Evolutionary conservation across 345 rosid species (phyloP).

Genomic region (Viola odorata): DNA sequence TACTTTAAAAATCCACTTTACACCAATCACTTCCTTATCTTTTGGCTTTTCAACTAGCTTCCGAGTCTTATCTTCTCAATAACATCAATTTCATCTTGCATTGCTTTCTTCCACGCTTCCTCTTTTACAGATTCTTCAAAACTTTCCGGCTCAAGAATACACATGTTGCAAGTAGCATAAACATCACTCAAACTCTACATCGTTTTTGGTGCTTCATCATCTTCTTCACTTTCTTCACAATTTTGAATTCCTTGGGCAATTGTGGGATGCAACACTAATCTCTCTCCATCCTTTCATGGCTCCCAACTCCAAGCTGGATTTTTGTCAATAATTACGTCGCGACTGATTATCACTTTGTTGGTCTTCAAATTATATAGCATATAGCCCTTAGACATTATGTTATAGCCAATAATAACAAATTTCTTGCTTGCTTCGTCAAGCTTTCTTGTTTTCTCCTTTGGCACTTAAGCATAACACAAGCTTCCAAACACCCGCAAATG

Average conservation of each 20-base stretch:
- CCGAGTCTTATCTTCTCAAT: not conserved
- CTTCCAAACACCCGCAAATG: not conserved
- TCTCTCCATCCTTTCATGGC: not conserved
- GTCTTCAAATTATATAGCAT: not conserved
- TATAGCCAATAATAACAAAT: not conserved
- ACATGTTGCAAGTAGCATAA: no score
- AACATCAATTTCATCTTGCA: not conserved
- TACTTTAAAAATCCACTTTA: not conserved
- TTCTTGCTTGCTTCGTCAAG: not conserved
- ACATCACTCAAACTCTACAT: no score
- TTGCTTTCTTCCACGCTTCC: not conserved
- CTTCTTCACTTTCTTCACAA: no score
- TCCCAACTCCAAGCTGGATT: not conserved
- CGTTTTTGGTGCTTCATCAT: no score
- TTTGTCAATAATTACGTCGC: not conserved
- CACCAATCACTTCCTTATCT: not conserved
- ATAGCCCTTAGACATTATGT: not conserved
- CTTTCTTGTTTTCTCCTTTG: not conserved
- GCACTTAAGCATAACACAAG: not conserved
- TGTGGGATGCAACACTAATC: no score
- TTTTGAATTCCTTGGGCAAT: no score
- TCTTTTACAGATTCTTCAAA: no score
- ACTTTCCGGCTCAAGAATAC: no score
- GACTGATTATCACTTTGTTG: not conserved
- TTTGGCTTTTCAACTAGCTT: not conserved